A percentile compares a stretch with the other conserved stretches of the same genome.
Conservation (phyloP, 1,284 basidiomycete species). For the Cutaneotrichosporon curvatum region DNA sequence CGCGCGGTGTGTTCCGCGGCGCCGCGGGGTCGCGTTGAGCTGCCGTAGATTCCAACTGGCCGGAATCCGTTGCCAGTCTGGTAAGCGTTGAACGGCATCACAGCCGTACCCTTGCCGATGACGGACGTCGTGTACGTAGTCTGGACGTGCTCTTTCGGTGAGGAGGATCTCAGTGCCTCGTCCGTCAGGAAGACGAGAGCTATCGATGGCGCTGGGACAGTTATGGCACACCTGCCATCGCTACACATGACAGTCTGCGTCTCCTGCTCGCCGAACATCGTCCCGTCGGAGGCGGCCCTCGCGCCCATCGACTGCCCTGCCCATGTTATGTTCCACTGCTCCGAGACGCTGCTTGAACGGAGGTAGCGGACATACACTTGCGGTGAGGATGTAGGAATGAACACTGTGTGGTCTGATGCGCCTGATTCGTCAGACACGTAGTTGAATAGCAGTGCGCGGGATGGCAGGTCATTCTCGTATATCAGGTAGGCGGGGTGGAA, state of each 20-base stretch:
- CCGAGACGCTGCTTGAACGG: conserved; percentile 49
- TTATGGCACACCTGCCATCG: conserved; percentile 54
- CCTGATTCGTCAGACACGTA: conserved; percentile 48
- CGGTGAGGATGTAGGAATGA: too few relatives aligned
- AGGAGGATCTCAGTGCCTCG: conserved; percentile 46
- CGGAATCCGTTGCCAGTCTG: too few relatives aligned
- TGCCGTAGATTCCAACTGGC: too few relatives aligned
- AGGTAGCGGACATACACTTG: conserved; percentile 42
- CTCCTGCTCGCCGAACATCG: conserved; percentile 51
- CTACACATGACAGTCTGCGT: conserved; percentile 55
- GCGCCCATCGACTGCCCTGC: conserved; percentile 62
- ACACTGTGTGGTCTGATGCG: conserved; percentile 35
- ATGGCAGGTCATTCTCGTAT: conserved; percentile 52
- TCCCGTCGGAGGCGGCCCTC: conserved; percentile 59
- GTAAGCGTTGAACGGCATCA: conserved; percentile 31
- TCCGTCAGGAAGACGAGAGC: conserved; percentile 65
- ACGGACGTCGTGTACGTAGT: conserved; percentile 54
- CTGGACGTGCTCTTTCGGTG: conserved; percentile 39
- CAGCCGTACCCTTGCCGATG: conserved; percentile 34
- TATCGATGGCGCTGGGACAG: conserved; percentile 62
- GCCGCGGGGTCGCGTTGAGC: too few relatives aligned
- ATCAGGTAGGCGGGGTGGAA: conserved; percentile 65
- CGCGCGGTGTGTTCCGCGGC: too few relatives aligned
- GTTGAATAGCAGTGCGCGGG: conserved; percentile 61
- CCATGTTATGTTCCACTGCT: conserved; percentile 68